These are phyloP conservation scores for Phytophthora syringae DNA, from an alignment of 352 stramenopile genomes.

Conservation along the genomic window DNA sequence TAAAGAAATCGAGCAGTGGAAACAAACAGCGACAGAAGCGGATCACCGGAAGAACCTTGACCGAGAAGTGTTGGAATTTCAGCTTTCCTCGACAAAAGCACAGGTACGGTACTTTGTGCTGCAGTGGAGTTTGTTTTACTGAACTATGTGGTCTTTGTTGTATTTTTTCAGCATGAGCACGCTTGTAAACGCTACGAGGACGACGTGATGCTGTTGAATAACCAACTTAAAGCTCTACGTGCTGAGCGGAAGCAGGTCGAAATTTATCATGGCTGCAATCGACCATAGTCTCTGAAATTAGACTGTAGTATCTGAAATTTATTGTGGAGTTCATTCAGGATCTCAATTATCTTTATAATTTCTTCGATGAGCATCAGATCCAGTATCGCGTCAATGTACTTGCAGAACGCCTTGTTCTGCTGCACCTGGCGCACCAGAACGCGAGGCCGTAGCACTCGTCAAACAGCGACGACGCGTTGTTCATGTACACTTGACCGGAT, in stretches of 20 bases:
- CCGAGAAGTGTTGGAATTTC: constrained; percentile 33
- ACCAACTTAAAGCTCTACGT: constrained; percentile 20
- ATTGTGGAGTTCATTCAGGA: too few relatives aligned
- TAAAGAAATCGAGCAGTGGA: constrained; percentile 38
- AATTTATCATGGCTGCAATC: too few relatives aligned
- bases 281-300: too few relatives aligned
- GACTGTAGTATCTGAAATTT: too few relatives aligned
- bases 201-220: constrained; percentile 14
- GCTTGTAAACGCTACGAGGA: constrained; percentile 25
- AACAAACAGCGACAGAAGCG: constrained; percentile 28
- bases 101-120: constrained; percentile 11
- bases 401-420: constrained; percentile 91
- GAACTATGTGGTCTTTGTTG: neutral
- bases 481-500: constrained; percentile 92
- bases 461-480: constrained; percentile 93
- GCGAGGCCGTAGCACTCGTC: constrained; percentile 97
- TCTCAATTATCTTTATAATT: too few relatives aligned
- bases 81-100: constrained; percentile 24
- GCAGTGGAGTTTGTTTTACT: constrained; percentile 6
- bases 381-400: constrained; percentile 97
- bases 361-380: constrained; percentile 98
- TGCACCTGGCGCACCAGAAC: constrained; percentile 91
- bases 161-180: constrained; percentile 20
- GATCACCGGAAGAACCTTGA: constrained; percentile 30
- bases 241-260: constrained; percentile 25